Evolutionary conservation across 768 basidiomycete genomes (phyloP).

Genomic region (Hygrophoropsis aurantiaca): DNA sequence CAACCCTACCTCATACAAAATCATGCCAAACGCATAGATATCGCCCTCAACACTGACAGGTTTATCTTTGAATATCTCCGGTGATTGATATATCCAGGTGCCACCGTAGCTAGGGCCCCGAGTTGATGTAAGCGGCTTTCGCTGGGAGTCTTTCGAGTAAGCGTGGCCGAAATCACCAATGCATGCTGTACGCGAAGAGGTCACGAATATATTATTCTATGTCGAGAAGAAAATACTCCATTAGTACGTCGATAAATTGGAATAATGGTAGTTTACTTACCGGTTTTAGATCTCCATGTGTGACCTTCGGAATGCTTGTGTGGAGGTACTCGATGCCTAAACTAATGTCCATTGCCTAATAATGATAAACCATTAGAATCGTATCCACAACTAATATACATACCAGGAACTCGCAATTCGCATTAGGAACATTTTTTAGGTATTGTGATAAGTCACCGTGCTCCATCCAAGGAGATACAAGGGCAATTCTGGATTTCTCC

Average conservation of each 20-base stretch:
- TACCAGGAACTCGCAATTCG: neutral
- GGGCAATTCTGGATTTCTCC: neutral
- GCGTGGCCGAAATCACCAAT: slow-evolving; percentile 33
- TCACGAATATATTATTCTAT: slow-evolving; percentile 29
- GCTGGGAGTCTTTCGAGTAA: slow-evolving; percentile 14
- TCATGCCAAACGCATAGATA: slow-evolving; percentile 34
- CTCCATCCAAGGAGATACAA: neutral
- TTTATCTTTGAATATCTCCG: slow-evolving; percentile 10
- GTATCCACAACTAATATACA: too few species aligned
- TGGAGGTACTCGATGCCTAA: slow-evolving; percentile 31
- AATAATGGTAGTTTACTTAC: slow-evolving; percentile 17
- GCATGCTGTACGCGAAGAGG: slow-evolving; percentile 24
- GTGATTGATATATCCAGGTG: slow-evolving; percentile 27
- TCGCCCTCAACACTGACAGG: slow-evolving; percentile 13
- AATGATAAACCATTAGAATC: too few species aligned
- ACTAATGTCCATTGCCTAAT: slow-evolving; percentile 29
- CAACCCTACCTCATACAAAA: slow-evolving; percentile 31
- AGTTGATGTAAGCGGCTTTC: slow-evolving; percentile 11
- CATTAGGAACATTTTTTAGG: neutral
- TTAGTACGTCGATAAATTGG: neutral
- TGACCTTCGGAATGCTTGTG: slow-evolving; percentile 24
- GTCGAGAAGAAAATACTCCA: neutral
- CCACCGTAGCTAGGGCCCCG: slow-evolving; percentile 10
- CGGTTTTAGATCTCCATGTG: slow-evolving; percentile 36
- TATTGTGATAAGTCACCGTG: neutral